Evolutionary conservation across 2,329 filamentous ascomycete species (phyloP).

Genomic region (Fusarium duplospermum): DNA sequence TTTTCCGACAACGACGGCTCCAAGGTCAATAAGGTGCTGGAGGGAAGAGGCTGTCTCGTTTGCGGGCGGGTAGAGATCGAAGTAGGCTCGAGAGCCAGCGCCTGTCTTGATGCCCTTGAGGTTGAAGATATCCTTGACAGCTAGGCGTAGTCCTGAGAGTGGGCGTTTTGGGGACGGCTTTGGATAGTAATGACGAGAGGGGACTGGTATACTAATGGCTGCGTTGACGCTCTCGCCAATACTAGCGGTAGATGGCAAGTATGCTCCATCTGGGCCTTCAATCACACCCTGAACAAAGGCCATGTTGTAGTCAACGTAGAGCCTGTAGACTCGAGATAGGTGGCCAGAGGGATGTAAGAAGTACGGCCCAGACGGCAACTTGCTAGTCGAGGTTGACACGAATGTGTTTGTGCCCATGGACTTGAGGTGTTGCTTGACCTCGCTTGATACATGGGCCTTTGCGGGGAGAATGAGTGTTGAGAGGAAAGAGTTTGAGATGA

Average conservation of each 20-base stretch:
- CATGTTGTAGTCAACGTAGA: background rate
- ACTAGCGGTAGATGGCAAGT: background rate
- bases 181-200: background rate
- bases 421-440: background rate
- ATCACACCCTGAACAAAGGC: background rate
- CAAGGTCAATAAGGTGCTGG: slow-evolving; percentile 12
- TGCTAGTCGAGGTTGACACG: background rate
- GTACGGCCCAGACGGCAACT: background rate
- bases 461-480: background rate
- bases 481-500: background rate
- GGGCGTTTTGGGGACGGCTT: background rate
- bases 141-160: background rate
- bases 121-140: slow-evolving; percentile 20
- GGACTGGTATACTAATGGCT: background rate
- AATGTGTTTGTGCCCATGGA: background rate
- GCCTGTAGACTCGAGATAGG: background rate
- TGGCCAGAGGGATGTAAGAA: background rate
- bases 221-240: background rate
- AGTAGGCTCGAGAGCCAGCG: slow-evolving; percentile 5
- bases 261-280: background rate
- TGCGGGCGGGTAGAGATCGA: background rate
- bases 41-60: slow-evolving; percentile 6
- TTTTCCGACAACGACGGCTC: slow-evolving; percentile 8
- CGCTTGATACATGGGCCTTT: background rate
- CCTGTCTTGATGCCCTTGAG: slow-evolving; percentile 11